Evolutionary conservation across 129 eudicot species (phyloP).

Genomic region (Pseudognaphalium luteoalbum): DNA sequence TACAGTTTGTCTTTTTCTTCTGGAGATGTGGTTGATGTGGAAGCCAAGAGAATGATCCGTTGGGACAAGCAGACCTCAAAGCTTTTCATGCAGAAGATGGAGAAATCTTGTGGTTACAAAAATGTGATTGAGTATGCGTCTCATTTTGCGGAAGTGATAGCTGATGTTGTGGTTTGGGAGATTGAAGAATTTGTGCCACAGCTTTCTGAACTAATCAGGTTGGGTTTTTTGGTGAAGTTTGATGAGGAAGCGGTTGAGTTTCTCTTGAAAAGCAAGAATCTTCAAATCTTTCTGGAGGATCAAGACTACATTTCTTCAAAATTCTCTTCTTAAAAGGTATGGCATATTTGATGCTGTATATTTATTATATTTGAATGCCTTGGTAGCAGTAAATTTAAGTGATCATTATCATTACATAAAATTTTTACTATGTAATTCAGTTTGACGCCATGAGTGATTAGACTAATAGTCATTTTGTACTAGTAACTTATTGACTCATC

Average conservation of each 20-base stretch:
- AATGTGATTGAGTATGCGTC: conserved; percentile 41
- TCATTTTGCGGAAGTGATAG: conserved; percentile 26
- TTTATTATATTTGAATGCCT: not conserved
- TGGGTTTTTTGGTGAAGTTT: conserved; percentile 53
- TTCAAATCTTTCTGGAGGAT: conserved; percentile 51
- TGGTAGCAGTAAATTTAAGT: too few relatives aligned
- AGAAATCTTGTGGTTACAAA: conserved; percentile 27
- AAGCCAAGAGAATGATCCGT: conserved; percentile 40
- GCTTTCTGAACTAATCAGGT: conserved; percentile 46
- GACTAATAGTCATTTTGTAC: not conserved
- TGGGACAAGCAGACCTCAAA: conserved; percentile 47
- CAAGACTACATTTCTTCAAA: conserved; percentile 43
- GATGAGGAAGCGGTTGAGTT: conserved; percentile 54
- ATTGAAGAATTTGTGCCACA: conserved; percentile 38
- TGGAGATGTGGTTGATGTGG: conserved; percentile 30
- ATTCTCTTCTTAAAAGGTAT: conserved; percentile 36
- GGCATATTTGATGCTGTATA: not conserved
- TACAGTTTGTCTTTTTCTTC: conserved; percentile 36
- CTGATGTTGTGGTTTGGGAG: conserved; percentile 55
- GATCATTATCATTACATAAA: not conserved
- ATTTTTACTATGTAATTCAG: not conserved
- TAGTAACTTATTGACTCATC: not conserved
- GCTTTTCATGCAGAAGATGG: conserved; percentile 39
- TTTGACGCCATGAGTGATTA: not conserved
- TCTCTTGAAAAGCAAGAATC: conserved; percentile 46